Base-by-base conservation (phyloP, 805 yeast genomes). In the Nematodospora valgi region DNA sequence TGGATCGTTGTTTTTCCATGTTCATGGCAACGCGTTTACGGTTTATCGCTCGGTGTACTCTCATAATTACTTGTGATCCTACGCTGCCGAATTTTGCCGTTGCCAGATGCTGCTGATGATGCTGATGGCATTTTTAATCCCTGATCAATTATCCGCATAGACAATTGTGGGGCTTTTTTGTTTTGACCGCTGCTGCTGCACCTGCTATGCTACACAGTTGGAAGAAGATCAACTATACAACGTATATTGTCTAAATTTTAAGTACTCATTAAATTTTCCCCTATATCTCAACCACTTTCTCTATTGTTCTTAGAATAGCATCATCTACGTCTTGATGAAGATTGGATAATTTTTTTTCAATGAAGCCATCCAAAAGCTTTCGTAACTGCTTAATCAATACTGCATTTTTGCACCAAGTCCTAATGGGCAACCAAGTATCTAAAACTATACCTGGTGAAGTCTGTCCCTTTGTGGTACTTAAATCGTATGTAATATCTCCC, bases 321-420 rank as follows among this genome's bases (percentile, higher is more conserved):
- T 49, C 53, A 22, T 46, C 46, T 1, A 32, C 27, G 6, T 43
- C 47, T 20, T 44, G 41, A 19, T 49, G 42, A 1, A 65, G 68
- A 30, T 46, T 42, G 0, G 60, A 77, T 29, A 89, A 63, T 44
- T 78, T 78, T 15, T 68, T 70, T 27, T 75, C 82, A 37, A 91
- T 74, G 0, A 84, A 76, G 13, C 69, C 63, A 51, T 88, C 95
- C 21, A 91, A 57, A 30, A 86, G 54, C 8, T 59, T 51, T 47
- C 95, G 65, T 37, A 91, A 59, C 39, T 82, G 77, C 39, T 85
- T 83, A 20, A 89, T 72, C 30, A 91, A 62, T 2, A 91, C 95
- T 1, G 89, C 98, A 49, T 89, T 86, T 45, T 93, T 85, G 44
- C 95, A 83, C 97, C 97, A 91, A 1, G 96, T 86, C 42, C 86